These are phyloP conservation scores for Papilionanthe hybrid DNA, from an alignment of 116 monocot genomes.

Conservation along the genomic window DNA sequence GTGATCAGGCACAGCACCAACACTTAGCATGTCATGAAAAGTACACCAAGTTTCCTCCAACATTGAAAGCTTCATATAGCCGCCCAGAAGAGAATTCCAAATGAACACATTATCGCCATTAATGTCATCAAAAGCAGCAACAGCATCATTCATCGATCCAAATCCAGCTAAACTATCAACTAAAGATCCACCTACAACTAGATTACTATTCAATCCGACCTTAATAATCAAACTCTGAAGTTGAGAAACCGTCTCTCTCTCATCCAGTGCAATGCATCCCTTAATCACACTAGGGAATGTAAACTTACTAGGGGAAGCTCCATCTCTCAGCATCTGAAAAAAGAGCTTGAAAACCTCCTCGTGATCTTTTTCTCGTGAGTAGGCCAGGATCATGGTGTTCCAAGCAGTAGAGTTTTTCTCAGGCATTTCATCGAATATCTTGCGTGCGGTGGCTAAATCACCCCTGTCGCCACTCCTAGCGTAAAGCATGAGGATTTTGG, in stretches of 20 bases:
- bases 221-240: conserved; percentile 23
- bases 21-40: conserved; percentile 33
- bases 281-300: conserved; percentile 30
- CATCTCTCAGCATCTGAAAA: conserved; percentile 11
- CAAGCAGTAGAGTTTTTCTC: conserved; percentile 17
- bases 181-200: conserved; percentile 18
- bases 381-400: conserved; percentile 27
- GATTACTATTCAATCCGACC: conserved; percentile 8
- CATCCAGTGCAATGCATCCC: conserved; percentile 10
- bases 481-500: conserved; percentile 22
- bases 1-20: conserved; percentile 43
- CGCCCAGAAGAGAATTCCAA: conserved; percentile 24
- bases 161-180: conserved; percentile 18
- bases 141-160: conserved; percentile 19
- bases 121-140: conserved; percentile 12
- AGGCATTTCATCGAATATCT: conserved; percentile 21
- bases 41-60: conserved; percentile 20
- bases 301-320: conserved; percentile 14
- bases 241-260: neutral
- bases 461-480: neutral
- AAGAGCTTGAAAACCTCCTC: conserved; percentile 23
- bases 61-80: conserved; percentile 9
- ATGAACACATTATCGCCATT: conserved; percentile 13
- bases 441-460: neutral
- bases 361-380: conserved; percentile 8